Evolutionary conservation across 2,329 filamentous ascomycete genomes (phyloP).

Genomic region (Pezicula radicicola): DNA sequence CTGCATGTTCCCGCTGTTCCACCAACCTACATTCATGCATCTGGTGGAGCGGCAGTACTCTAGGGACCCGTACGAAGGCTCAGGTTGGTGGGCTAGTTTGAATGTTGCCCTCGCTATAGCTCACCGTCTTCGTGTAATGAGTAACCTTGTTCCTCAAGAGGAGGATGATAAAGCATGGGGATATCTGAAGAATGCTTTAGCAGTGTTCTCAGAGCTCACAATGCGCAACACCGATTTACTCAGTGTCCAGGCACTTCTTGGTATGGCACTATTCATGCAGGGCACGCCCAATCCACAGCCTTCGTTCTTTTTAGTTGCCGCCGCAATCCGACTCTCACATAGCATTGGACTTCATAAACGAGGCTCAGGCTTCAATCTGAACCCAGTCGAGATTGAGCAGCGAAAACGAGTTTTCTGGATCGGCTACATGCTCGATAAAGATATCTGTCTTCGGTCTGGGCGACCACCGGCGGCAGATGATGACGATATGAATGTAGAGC

Average conservation of each 20-base stretch:
- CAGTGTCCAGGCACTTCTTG: constrained; percentile 89
- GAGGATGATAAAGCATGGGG: constrained; percentile 95
- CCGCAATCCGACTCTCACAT: constrained; percentile 86
- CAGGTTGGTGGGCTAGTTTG: constrained; percentile 97
- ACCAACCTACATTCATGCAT: constrained; percentile 98
- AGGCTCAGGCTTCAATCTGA: constrained; percentile 88
- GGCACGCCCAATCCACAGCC: constrained; percentile 96
- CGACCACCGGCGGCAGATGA: constrained; percentile 71
- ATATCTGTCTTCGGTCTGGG: constrained; percentile 70
- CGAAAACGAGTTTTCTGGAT: constrained; percentile 78
- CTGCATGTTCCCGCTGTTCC: constrained; percentile 96
- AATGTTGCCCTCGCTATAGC: constrained; percentile 94
- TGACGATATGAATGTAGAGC: constrained; percentile 90
- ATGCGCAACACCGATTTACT: constrained; percentile 95
- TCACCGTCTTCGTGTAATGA: constrained; percentile 90
- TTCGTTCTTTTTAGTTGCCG: constrained; percentile 84
- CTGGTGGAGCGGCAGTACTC: constrained; percentile 93
- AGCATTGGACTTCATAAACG: constrained; percentile 95
- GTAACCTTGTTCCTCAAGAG: constrained; percentile 83
- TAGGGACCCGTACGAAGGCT: constrained; percentile 86
- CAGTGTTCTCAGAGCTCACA: constrained; percentile 85
- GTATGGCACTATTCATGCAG: constrained; percentile 92
- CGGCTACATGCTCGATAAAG: constrained; percentile 70
- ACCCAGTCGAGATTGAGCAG: constrained; percentile 91
- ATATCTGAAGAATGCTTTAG: constrained; percentile 95